Conservation (phyloP, 2,329 filamentous ascomycete genomes). For the Teratosphaeria gauchensis region DNA sequence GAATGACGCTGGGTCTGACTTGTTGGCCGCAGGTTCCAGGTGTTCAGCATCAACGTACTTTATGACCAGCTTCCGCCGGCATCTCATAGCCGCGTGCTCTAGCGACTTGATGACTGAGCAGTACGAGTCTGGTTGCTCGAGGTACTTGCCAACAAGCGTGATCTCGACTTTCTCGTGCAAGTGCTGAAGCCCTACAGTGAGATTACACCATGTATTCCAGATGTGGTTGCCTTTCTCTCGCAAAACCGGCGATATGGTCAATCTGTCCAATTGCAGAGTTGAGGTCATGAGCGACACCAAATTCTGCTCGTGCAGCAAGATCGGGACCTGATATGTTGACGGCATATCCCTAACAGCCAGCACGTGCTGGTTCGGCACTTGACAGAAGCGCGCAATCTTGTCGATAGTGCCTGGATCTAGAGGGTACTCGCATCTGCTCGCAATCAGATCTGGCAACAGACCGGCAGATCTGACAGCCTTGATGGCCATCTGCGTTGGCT, state of each 20-base stretch:
- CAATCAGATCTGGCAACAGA: constrained; percentile 58
- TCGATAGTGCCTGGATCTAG: constrained; percentile 65
- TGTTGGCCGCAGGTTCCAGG: constrained; percentile 58
- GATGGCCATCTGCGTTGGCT: constrained; percentile 89
- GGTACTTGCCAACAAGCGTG: constrained; percentile 88
- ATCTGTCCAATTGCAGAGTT: constrained; percentile 53
- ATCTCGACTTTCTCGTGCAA: constrained; percentile 65
- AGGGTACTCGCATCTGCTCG: constrained; percentile 75
- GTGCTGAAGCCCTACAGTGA: constrained; percentile 58
- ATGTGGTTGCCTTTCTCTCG: constrained; percentile 55
- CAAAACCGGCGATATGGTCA: constrained; percentile 42
- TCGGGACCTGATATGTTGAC: constrained; percentile 86
- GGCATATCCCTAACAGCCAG: constrained; percentile 79
- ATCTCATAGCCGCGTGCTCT: constrained; percentile 85
- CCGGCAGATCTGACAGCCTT: constrained; percentile 74
- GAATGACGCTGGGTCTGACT: constrained; percentile 59
- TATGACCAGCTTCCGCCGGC: constrained; percentile 67
- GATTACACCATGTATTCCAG: constrained; percentile 69
- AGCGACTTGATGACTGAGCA: constrained; percentile 75
- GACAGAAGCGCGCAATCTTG: constrained; percentile 85
- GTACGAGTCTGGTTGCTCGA: constrained; percentile 74
- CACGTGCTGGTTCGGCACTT: constrained; percentile 76
- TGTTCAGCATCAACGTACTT: constrained; percentile 78
- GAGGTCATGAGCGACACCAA: constrained; percentile 58
- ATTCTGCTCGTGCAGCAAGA: constrained; percentile 78